Percentiles rank a stretch among this genome's conserved stretches.
These are phyloP conservation scores for Aureococcus anophagefferens DNA, from an alignment of 108 stramenopile species.

Conservation along the genomic window DNA sequence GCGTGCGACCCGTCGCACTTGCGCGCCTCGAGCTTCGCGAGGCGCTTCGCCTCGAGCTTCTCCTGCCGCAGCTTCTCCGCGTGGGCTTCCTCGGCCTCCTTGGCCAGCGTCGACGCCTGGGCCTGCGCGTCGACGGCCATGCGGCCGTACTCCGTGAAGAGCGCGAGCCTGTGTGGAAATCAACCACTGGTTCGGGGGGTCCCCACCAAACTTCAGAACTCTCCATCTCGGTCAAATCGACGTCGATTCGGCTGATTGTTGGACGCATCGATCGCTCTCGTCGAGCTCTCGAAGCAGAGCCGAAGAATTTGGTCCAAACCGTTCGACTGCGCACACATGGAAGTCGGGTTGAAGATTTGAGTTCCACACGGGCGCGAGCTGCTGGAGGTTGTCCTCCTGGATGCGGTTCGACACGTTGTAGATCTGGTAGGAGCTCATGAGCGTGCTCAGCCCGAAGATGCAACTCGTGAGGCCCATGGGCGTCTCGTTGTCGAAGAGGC, in stretches of 20 bases:
- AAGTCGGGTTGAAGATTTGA: too few species aligned
- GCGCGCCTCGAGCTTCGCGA: background rate
- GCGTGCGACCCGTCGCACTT: too few species aligned
- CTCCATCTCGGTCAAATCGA: too few species aligned
- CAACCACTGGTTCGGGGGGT: too few species aligned
- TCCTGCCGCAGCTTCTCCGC: background rate
- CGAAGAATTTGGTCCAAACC: too few species aligned
- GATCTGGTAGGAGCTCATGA: slow-evolving; percentile 83
- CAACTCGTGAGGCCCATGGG: slow-evolving; percentile 87
- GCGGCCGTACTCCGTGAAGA: slow-evolving; percentile 93
- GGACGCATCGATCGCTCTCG: too few species aligned
- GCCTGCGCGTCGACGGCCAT: slow-evolving; percentile 67
- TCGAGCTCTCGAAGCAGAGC: too few species aligned
- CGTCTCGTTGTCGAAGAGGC: slow-evolving; percentile 98
- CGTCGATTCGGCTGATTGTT: too few species aligned
- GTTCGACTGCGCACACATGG: too few species aligned
- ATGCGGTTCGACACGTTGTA: slow-evolving; percentile 97
- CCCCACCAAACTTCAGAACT: too few species aligned
- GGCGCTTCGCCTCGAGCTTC: background rate
- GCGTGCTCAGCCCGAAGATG: slow-evolving; percentile 88
- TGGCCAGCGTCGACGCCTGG: slow-evolving; percentile 19
- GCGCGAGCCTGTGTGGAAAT: too few species aligned
- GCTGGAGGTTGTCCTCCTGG: slow-evolving; percentile 97
- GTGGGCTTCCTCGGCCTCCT: slow-evolving; percentile 1
- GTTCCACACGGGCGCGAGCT: too few species aligned